These are phyloP conservation scores for Dissophora ornata DNA, from an alignment of 192 early-diverging fungal species.

Conservation along the genomic window DNA sequence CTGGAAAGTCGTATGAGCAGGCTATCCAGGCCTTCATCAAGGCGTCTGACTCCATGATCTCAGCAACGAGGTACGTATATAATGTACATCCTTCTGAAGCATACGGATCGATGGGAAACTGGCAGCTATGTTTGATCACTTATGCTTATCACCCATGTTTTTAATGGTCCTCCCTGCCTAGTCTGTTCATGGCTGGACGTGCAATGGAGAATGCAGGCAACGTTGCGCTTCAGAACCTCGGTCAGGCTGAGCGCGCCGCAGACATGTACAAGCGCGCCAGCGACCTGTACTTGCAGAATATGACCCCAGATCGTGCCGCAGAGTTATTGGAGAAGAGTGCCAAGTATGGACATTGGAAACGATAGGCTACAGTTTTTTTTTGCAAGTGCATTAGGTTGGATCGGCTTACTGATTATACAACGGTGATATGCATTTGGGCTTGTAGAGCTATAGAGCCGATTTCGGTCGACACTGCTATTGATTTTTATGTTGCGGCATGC, in stretches of 20 bases:
- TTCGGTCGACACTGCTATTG: constrained; percentile 67
- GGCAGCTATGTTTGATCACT: too few relatives aligned
- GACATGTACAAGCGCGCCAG: constrained; percentile 74
- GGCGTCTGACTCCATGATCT: constrained; percentile 69
- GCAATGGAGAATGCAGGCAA: constrained; percentile 75
- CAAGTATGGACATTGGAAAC: too few relatives aligned
- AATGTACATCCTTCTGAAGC: background rate
- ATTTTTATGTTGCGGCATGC: constrained; percentile 72
- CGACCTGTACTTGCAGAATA: constrained; percentile 71
- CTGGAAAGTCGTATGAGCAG: constrained; percentile 73
- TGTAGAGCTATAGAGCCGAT: constrained; percentile 65
- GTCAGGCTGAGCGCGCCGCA: constrained; percentile 71
- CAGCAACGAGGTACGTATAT: constrained; percentile 62
- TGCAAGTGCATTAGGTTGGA: too few relatives aligned
- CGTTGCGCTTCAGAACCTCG: constrained; percentile 65
- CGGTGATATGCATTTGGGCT: too few relatives aligned
- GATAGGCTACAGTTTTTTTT: too few relatives aligned
- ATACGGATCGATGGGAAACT: too few relatives aligned
- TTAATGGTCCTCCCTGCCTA: too few relatives aligned
- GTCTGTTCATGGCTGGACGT: constrained; percentile 75
- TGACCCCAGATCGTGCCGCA: constrained; percentile 72
- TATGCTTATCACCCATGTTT: too few relatives aligned
- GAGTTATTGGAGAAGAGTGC: constrained; percentile 83
- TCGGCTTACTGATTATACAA: too few relatives aligned
- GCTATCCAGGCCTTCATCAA: constrained; percentile 76